A percentile compares a stretch with the other conserved stretches of the same genome.
Conservation (phyloP, 225 moss, liverwort and hornwort species). For the Pseudoscleropodium purum region DNA sequence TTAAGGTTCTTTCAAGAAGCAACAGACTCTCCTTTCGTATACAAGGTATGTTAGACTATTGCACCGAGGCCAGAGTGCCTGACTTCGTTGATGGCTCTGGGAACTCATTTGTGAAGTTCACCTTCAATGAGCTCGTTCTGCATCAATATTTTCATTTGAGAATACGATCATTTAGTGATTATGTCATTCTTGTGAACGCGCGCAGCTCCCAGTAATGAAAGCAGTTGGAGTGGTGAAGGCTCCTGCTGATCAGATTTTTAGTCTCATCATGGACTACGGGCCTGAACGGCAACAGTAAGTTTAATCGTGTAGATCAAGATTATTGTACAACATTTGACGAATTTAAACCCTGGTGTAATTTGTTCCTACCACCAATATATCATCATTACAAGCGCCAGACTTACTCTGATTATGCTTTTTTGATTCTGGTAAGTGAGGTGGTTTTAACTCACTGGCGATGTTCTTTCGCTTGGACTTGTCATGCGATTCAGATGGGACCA, state of each 20-base stretch:
- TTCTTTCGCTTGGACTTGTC: neutral
- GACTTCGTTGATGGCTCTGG: neutral
- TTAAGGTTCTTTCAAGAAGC: conserved; percentile 50
- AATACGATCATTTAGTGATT: neutral
- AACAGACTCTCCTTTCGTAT: conserved; percentile 24
- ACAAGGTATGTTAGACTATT: conserved; percentile 24
- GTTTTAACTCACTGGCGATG: neutral
- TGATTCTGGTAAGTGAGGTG: neutral
- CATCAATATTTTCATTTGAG: neutral
- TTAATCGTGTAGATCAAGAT: neutral
- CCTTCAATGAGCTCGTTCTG: neutral
- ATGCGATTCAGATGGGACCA: conserved; percentile 56
- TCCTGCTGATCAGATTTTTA: conserved; percentile 68
- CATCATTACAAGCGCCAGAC: neutral
- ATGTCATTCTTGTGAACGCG: neutral
- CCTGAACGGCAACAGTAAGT: conserved; percentile 63
- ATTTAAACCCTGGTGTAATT: neutral
- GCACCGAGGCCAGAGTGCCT: neutral
- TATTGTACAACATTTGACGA: neutral
- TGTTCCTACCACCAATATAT: neutral
- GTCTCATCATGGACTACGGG: conserved; percentile 62
- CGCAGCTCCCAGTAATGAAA: conserved; percentile 71
- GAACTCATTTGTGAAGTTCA: neutral
- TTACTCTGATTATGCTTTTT: neutral
- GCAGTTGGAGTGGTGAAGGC: conserved; percentile 72